Evolutionary conservation across 495 filamentous ascomycete species (phyloP).

Genomic region (Ramalina peruviana): DNA sequence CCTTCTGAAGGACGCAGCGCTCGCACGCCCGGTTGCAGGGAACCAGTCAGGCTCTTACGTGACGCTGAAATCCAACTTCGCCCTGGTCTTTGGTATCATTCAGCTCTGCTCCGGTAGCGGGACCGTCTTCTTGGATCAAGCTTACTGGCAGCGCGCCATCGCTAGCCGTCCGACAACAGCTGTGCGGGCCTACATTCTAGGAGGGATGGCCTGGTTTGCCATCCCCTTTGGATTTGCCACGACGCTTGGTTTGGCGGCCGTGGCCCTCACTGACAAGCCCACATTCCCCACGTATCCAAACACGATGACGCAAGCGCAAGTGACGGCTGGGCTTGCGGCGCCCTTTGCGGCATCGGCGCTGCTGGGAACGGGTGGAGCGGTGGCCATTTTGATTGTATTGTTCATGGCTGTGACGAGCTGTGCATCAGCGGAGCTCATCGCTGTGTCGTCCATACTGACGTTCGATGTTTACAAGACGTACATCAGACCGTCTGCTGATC

Average conservation of each 20-base stretch:
- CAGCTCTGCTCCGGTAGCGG: conserved; percentile 22
- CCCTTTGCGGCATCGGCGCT: conserved; percentile 35
- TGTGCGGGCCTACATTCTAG: conserved; percentile 35
- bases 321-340: conserved; percentile 30
- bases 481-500: conserved; percentile 29
- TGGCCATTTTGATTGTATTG: conserved; percentile 32
- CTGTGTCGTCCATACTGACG: conserved; percentile 38
- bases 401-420: conserved; percentile 41
- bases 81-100: conserved; percentile 27
- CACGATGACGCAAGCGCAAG: conserved; percentile 28
- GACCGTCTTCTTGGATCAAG: conserved; percentile 32
- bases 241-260: conserved; percentile 32
- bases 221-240: conserved; percentile 39
- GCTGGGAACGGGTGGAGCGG: conserved; percentile 34
- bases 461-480: conserved; percentile 45
- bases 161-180: conserved; percentile 30
- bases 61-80: conserved; percentile 35
- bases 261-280: conserved; percentile 32
- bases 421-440: conserved; percentile 38
- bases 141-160: conserved; percentile 37
- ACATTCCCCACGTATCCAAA: conserved; percentile 41
- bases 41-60: conserved; percentile 39
- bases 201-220: conserved; percentile 35
- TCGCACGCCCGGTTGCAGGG: conserved; percentile 29
- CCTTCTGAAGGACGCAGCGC: conserved; percentile 30